A percentile compares a stretch with the other conserved stretches of the same genome.
These are phyloP conservation scores for Globisporangium viniferum DNA, from an alignment of 352 stramenopile genomes.

Conservation along the genomic window DNA sequence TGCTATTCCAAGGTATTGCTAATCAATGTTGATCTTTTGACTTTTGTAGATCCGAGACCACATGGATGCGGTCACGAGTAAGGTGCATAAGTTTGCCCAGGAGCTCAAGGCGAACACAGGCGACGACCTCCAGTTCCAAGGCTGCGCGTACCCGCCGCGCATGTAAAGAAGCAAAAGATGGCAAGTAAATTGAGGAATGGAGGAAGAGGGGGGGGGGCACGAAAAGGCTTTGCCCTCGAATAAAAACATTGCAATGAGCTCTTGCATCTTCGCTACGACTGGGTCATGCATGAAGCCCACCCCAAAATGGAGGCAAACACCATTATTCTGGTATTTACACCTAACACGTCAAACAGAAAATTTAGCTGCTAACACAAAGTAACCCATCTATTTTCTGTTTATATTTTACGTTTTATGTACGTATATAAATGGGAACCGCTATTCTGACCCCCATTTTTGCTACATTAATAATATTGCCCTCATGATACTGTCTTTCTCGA, in stretches of 20 bases:
- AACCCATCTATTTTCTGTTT: background rate
- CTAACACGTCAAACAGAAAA: background rate
- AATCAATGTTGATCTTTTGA: background rate
- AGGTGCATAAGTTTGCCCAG: slow-evolving; percentile 33
- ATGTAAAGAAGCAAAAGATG: background rate
- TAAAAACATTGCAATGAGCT: too few relatives aligned
- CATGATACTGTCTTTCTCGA: background rate
- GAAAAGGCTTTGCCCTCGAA: background rate
- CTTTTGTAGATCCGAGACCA: slow-evolving; percentile 31
- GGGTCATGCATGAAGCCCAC: too few relatives aligned
- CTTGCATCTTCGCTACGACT: too few relatives aligned
- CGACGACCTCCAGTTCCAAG: slow-evolving; percentile 67
- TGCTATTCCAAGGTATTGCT: background rate
- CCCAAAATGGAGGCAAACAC: background rate
- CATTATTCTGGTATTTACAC: background rate
- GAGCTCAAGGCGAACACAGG: slow-evolving; percentile 49
- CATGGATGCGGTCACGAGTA: slow-evolving; percentile 42
- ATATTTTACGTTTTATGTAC: too few relatives aligned
- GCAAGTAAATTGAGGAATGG: too few relatives aligned
- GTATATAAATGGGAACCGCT: too few relatives aligned
- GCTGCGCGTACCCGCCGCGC: slow-evolving; percentile 36
- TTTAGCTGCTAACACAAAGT: background rate
- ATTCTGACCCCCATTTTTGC: too few relatives aligned
- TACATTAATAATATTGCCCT: too few relatives aligned
- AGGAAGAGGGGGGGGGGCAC: too few relatives aligned